These are phyloP conservation scores for Polyplosphaeria fusca DNA, from an alignment of 495 filamentous ascomycete species.

Conservation along the genomic window DNA sequence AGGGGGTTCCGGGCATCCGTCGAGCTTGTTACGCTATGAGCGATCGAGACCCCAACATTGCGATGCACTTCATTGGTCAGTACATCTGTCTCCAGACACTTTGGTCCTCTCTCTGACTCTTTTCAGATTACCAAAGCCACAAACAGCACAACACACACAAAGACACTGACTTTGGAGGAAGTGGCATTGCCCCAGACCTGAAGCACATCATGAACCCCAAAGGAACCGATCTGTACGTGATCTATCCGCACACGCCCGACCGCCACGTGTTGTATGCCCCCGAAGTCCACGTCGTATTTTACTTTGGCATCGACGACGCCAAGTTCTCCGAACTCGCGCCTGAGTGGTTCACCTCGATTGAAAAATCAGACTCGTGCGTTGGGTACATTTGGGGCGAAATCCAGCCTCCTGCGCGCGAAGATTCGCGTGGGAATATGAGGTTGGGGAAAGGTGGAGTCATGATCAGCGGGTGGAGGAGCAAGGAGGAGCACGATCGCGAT, in stretches of 20 bases:
- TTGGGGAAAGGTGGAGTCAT: neutral
- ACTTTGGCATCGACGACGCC: neutral
- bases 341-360: neutral
- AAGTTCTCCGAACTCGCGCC: neutral
- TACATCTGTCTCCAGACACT: too few species aligned
- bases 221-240: neutral
- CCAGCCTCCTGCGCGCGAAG: neutral
- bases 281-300: neutral
- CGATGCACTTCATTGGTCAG: too few species aligned
- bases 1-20: too few species aligned
- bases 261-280: neutral
- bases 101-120: too few species aligned
- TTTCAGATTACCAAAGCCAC: neutral
- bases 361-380: neutral
- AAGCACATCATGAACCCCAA: neutral
- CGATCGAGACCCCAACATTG: too few species aligned
- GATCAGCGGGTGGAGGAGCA: neutral
- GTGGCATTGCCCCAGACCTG: neutral
- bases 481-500: neutral
- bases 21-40: too few species aligned
- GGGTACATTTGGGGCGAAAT: constrained; percentile 1
- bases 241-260: neutral
- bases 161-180: neutral
- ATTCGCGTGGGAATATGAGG: neutral
- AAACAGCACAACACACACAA: neutral